Evolutionary conservation across 2,329 filamentous ascomycete species (phyloP), one percentile per base, ranked within the genome.

Genomic region (Cercospora zeina): DNA sequence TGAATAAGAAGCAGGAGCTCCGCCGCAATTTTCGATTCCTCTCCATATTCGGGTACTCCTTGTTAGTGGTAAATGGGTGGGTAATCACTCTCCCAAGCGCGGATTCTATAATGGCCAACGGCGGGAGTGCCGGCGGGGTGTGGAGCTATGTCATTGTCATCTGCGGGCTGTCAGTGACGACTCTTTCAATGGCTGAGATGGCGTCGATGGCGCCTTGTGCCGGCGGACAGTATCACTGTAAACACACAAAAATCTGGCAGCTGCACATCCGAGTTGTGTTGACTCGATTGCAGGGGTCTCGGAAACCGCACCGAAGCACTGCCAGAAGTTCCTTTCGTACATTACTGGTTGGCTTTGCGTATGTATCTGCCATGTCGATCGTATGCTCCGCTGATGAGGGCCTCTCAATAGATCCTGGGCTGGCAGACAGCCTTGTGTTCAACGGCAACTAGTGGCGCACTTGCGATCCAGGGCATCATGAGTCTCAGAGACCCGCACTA

Each of bases 1-100:
- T 69, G 55, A 64, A 65, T 24, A 67, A 64, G 60, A 61, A 59
- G 42, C 67, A 69, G 47, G 65, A 69, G 16, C 57, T 67, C 10
- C 55, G 62, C 30, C 54, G 65, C 21, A 59, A 62, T 55, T 63
- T 65, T 30, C 62, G 62, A 13, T 67, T 65, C 54, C 69, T 69
- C n/a, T 66, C 66, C n/a, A 69, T 70, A 14, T 54, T 72, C 2
- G 71, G 70, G 3, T 70, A 72, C 39, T 67, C 68, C 7, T 68
- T 67, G n/a, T 65, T 71, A 3, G 56, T 70, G 13, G 71, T 70
- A 64, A 66, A 63, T 14, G 72, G 71, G 8, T 73, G 72, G 71
- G 69, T 70, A 45, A 56, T 63, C 11, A 59, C 61, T 10, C 47
- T 66, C 10, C 55, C 53, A 24, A 59, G 61, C 19, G 63, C 57